Conservation (phyloP, 2,329 filamentous ascomycete species). For the Arachnopeziza araneosa region DNA sequence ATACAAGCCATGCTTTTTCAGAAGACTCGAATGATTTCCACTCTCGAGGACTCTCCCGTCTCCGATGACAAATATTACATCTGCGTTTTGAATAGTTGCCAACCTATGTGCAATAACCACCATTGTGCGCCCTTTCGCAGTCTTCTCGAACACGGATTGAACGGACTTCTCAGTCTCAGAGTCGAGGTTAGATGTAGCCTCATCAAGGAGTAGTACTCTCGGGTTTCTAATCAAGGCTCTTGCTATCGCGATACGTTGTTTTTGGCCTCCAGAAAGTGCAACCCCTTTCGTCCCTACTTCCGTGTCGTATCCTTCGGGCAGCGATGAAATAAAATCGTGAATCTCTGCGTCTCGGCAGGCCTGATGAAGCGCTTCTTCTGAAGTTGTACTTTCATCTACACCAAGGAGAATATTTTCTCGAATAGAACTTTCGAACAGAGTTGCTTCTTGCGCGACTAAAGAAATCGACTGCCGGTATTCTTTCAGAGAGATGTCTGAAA, state of each 20-base stretch:
- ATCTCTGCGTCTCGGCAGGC: conserved; percentile 87
- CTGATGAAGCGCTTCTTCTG: conserved; percentile 48
- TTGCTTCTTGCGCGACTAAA: conserved; percentile 70
- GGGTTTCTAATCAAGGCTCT: background rate
- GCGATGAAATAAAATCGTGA: conserved; percentile 78
- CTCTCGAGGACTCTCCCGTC: conserved; percentile 9
- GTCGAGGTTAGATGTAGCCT: conserved; percentile 61
- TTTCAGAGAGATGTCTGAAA: conserved; percentile 52
- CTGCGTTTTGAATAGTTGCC: conserved; percentile 86
- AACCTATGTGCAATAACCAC: conserved; percentile 88
- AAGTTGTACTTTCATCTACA: conserved; percentile 41
- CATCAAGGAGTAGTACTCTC: background rate
- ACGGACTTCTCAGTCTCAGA: conserved; percentile 72
- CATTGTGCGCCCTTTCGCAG: conserved; percentile 75
- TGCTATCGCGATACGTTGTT: conserved; percentile 66
- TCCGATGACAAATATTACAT: conserved; percentile 85
- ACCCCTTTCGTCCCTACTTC: conserved; percentile 76
- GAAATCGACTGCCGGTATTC: conserved; percentile 60
- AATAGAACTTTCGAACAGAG: conserved; percentile 59
- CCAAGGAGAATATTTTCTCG: conserved; percentile 66
- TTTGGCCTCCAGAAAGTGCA: conserved; percentile 81
- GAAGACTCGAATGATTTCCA: conserved; percentile 8
- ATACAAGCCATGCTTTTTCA: conserved; percentile 7
- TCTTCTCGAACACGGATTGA: conserved; percentile 73
- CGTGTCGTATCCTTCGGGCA: conserved; percentile 48